A percentile compares a stretch with the other conserved stretches of the same genome.
Conservation (phyloP, 225 moss, liverwort and hornwort genomes). For the Ulota crispa region DNA sequence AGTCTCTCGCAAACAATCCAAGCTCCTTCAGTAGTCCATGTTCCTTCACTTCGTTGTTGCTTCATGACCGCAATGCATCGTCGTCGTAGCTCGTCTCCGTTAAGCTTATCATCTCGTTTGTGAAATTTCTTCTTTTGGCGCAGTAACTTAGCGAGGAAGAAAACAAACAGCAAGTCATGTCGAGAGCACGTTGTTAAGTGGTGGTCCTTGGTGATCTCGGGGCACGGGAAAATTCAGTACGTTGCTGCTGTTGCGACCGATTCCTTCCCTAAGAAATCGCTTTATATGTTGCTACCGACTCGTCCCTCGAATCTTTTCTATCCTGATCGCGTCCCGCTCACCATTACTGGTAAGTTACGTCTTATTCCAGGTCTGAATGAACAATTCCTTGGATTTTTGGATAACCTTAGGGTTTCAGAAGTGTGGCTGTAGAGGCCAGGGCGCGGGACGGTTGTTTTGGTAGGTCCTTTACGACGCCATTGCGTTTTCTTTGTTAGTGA, state of each 20-base stretch:
- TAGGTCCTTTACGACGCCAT: neutral
- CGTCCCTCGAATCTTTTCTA: slow-evolving; percentile 80
- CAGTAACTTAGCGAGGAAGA: neutral
- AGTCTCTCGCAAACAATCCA: neutral
- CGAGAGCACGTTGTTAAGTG: slow-evolving; percentile 64
- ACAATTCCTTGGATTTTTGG: neutral
- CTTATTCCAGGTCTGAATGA: slow-evolving; percentile 56
- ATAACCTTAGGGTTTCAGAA: slow-evolving; percentile 25
- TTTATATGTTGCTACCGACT: slow-evolving; percentile 74
- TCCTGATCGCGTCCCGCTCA: slow-evolving; percentile 81
- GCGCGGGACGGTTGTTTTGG: neutral
- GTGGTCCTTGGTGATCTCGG: slow-evolving; percentile 79
- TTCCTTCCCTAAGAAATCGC: slow-evolving; percentile 69
- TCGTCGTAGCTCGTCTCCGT: neutral
- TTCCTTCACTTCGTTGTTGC: neutral
- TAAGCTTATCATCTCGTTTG: neutral
- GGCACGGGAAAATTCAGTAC: slow-evolving; percentile 89
- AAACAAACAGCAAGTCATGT: slow-evolving; percentile 18
- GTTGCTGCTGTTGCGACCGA: slow-evolving; percentile 76
- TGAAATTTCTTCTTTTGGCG: neutral
- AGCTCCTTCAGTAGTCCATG: neutral
- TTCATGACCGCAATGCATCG: neutral
- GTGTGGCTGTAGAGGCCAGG: neutral
- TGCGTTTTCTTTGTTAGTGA: neutral
- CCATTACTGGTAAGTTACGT: slow-evolving; percentile 85